phyloP scores from a whole-genome alignment of 148 eudicot species.

The Selenicereus undatus region DNA sequence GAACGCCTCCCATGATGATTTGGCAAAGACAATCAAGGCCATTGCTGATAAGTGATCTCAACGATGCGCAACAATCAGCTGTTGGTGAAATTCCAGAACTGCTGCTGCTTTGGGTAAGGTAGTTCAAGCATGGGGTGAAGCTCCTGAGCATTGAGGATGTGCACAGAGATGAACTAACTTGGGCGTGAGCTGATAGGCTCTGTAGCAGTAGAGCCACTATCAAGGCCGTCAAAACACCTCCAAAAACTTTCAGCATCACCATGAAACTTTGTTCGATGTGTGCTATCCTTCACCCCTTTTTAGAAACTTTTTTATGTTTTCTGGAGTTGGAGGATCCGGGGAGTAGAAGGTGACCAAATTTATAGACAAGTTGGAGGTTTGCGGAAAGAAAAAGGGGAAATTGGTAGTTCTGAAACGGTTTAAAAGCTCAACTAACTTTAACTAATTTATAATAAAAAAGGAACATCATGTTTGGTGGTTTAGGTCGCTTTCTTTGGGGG shows the following conservation, averaged over 20 bases:
- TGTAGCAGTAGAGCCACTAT: background rate
- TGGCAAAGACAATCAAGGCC: constrained; percentile 57
- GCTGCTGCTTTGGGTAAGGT: constrained; percentile 34
- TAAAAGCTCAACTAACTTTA: constrained; percentile 36
- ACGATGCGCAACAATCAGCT: constrained; percentile 46
- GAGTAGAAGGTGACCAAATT: constrained; percentile 6
- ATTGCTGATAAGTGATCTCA: constrained; percentile 36
- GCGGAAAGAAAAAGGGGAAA: background rate
- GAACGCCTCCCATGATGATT: constrained; percentile 40
- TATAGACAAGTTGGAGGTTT: constrained; percentile 10
- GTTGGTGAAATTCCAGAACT: constrained; percentile 38
- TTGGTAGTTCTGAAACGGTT: constrained; percentile 29
- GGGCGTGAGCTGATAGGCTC: background rate
- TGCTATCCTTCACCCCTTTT: background rate
- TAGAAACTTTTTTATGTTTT: too few relatives aligned
- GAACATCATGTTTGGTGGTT: background rate
- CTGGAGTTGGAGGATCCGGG: background rate
- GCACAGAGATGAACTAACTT: background rate
- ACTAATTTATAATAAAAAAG: constrained; percentile 17
- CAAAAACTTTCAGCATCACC: background rate
- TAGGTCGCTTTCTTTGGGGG: background rate
- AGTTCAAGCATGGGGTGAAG: constrained; percentile 49
- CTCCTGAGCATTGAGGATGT: constrained; percentile 1
- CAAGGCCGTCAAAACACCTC: background rate
- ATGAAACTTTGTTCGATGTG: background rate